phyloP scores from a whole-genome alignment of 345 rosid genomes.

The Citrus inodora region DNA sequence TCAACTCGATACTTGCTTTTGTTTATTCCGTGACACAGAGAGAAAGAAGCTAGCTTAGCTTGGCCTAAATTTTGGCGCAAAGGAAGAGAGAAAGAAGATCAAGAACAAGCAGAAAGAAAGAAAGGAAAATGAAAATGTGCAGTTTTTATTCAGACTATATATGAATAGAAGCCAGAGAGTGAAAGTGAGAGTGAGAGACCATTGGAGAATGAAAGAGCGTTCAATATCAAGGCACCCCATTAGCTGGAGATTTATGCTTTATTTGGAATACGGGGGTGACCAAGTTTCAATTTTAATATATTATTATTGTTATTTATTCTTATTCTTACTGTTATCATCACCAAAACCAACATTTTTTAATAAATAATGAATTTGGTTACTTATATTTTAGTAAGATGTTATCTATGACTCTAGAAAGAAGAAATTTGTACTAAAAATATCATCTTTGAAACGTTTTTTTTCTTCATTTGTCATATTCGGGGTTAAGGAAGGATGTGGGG shows the following conservation, averaged over 20 bases:
- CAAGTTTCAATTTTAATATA: constrained; percentile 2
- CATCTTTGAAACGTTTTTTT: not conserved
- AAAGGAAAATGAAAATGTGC: not conserved
- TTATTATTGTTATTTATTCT: not conserved
- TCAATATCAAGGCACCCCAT: constrained; percentile 23
- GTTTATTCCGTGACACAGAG: constrained; percentile 8
- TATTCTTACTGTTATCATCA: not conserved
- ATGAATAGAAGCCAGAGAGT: not conserved
- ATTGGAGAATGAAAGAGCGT: not conserved
- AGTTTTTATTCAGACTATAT: not conserved
- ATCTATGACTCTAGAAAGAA: too few species aligned
- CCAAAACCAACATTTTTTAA: constrained; percentile 3
- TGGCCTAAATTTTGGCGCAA: constrained; percentile 27
- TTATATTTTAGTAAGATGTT: too few species aligned
- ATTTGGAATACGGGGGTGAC: constrained; percentile 15
- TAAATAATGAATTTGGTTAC: too few species aligned
- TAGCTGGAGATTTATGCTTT: constrained; percentile 16
- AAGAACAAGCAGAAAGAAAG: not conserved
- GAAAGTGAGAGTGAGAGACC: constrained; percentile 6
- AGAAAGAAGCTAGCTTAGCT: not conserved
- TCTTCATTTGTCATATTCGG: not conserved
- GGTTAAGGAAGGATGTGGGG: not conserved
- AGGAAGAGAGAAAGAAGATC: constrained; percentile 30
- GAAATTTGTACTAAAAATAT: not conserved
- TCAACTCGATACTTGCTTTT: not conserved